These are phyloP conservation scores for Ochromonas danica DNA, from an alignment of 108 stramenopile species.

Conservation along the genomic window DNA sequence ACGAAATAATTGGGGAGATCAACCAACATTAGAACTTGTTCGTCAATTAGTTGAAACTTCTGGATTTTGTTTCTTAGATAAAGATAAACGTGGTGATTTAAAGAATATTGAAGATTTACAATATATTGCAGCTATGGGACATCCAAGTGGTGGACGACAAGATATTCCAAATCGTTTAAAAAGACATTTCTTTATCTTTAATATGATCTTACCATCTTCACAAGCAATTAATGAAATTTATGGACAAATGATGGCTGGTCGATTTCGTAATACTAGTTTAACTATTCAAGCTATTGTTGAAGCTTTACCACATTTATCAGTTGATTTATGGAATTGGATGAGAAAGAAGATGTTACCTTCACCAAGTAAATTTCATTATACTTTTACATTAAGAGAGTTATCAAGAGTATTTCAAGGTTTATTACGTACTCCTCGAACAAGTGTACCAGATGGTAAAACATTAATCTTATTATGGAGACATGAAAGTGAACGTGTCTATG, in stretches of 20 bases:
- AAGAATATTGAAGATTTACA: slow-evolving; percentile 48
- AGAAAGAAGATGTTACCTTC: slow-evolving; percentile 50
- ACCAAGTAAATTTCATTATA: slow-evolving; percentile 58
- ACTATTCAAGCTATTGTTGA: slow-evolving; percentile 24
- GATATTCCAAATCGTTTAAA: slow-evolving; percentile 56
- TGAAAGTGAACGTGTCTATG: slow-evolving; percentile 50
- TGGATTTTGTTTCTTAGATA: slow-evolving; percentile 56
- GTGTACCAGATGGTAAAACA: slow-evolving; percentile 26
- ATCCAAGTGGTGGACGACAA: slow-evolving; percentile 38
- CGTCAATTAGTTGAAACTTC: slow-evolving; percentile 53
- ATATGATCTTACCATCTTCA: slow-evolving; percentile 43
- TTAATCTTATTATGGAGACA: slow-evolving; percentile 50
- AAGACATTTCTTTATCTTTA: slow-evolving; percentile 57
- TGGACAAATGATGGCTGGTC: slow-evolving; percentile 47
- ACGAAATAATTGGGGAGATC: slow-evolving; percentile 58
- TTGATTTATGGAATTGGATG: slow-evolving; percentile 48
- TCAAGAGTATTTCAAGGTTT: slow-evolving; percentile 31
- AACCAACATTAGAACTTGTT: slow-evolving; percentile 60
- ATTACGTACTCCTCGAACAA: slow-evolving; percentile 24
- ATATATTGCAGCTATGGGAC: slow-evolving; percentile 59
- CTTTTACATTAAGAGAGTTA: slow-evolving; percentile 26
- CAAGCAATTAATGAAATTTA: slow-evolving; percentile 47
- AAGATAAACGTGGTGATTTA: slow-evolving; percentile 61
- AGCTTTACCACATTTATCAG: slow-evolving; percentile 42
- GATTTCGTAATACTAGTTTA: slow-evolving; percentile 10